A percentile compares a stretch with the other conserved stretches of the same genome.
phyloP scores from a whole-genome alignment of 2,329 filamentous ascomycete genomes.

The Sporothrix dimorphospora region DNA sequence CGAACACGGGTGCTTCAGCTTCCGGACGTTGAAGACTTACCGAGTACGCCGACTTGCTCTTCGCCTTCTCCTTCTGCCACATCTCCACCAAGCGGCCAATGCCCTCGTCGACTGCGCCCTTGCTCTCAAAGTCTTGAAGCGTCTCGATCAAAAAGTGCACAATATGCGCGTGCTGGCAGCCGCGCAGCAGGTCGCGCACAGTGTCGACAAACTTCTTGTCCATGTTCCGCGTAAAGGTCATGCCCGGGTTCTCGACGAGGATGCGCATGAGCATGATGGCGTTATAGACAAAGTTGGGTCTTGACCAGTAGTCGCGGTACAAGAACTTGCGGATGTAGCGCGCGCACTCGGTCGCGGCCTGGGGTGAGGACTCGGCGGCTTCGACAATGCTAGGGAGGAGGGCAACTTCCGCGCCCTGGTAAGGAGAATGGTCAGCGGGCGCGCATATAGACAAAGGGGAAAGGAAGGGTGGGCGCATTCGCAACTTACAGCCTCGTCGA shows the following conservation, averaged over 20 bases:
- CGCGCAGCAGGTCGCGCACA: conserved; percentile 73
- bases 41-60: conserved; percentile 56
- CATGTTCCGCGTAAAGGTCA: conserved; percentile 86
- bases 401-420: conserved; percentile 82
- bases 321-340: conserved; percentile 81
- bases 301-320: conserved; percentile 67
- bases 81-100: conserved; percentile 73
- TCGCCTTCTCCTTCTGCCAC: conserved; percentile 87
- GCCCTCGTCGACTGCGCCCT: conserved; percentile 74
- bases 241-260: conserved; percentile 86
- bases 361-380: conserved; percentile 86
- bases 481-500: conserved; percentile 28
- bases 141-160: conserved; percentile 88
- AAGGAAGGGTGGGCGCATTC: neutral
- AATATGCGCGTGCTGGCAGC: conserved; percentile 72
- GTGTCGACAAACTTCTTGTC: conserved; percentile 81
- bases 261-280: conserved; percentile 95
- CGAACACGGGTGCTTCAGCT: too few relatives aligned
- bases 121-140: conserved; percentile 73
- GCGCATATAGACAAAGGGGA: neutral
- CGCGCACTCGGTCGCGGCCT: conserved; percentile 80
- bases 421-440: neutral
- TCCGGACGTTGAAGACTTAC: too few relatives aligned
- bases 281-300: conserved; percentile 84
- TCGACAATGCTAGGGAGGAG: conserved; percentile 94